A percentile compares a stretch with the other conserved stretches of the same genome.
These are phyloP conservation scores for Hypoxylon sp. DNA, from an alignment of 2,329 filamentous ascomycete species.

Conservation along the genomic window DNA sequence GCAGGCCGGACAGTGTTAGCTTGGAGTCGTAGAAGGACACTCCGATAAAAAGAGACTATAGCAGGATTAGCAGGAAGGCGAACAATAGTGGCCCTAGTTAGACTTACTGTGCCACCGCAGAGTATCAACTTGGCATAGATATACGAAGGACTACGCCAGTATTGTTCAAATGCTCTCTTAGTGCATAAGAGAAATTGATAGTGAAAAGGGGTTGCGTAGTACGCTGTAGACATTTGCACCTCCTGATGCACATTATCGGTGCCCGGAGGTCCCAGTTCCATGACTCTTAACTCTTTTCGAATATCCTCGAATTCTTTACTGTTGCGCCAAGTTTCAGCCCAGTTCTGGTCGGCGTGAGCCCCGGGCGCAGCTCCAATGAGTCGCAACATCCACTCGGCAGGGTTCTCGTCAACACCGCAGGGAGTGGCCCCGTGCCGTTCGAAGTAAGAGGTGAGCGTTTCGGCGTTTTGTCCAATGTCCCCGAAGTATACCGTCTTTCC, in stretches of 20 bases:
- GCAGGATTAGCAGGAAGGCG: constrained; percentile 51
- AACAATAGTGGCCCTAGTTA: not conserved
- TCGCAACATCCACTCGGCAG: constrained; percentile 75
- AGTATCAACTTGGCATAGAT: constrained; percentile 81
- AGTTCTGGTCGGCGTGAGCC: constrained; percentile 49
- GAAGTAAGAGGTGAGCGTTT: constrained; percentile 68
- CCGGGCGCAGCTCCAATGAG: constrained; percentile 47
- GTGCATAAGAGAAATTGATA: constrained; percentile 77
- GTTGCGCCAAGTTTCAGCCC: constrained; percentile 61
- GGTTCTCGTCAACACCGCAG: constrained; percentile 70
- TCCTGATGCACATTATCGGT: constrained; percentile 50
- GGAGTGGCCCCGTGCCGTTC: constrained; percentile 69
- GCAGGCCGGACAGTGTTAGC: constrained; percentile 73
- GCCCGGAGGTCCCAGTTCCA: constrained; percentile 23
- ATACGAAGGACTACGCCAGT: constrained; percentile 85
- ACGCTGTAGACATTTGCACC: constrained; percentile 63
- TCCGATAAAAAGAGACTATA: constrained; percentile 75
- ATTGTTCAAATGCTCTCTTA: constrained; percentile 82
- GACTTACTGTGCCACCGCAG: constrained; percentile 51
- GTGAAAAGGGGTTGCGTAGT: constrained; percentile 81
- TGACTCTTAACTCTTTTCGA: constrained; percentile 32
- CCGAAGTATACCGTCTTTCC: constrained; percentile 72
- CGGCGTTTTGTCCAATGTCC: constrained; percentile 66
- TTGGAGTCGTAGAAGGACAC: constrained; percentile 75
- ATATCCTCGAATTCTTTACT: constrained; percentile 62